Evolutionary conservation across 2,329 filamentous ascomycete species (phyloP).

Genomic region (Boeremia exigua): DNA sequence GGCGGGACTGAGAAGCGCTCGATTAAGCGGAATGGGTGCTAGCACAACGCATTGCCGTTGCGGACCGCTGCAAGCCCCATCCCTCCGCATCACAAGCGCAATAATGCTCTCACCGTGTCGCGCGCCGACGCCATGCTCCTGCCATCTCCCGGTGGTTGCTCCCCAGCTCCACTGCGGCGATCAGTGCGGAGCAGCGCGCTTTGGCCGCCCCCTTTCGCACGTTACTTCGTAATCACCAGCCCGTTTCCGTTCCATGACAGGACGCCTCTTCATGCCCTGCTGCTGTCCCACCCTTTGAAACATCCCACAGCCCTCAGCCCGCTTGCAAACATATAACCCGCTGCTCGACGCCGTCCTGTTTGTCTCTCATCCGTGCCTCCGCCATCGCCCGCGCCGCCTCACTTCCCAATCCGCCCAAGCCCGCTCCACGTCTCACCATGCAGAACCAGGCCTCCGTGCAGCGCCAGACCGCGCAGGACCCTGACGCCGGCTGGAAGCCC

Average conservation of each 20-base stretch:
- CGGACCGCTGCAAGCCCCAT: too few species aligned
- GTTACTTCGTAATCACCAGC: constrained; percentile 12
- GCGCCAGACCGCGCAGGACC: constrained; percentile 37
- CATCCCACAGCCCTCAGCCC: constrained; percentile 25
- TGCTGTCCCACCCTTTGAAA: constrained; percentile 32
- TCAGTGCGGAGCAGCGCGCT: too few species aligned
- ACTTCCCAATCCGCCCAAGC: constrained; percentile 12
- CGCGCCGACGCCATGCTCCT: background rate
- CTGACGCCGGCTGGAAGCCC: constrained; percentile 81
- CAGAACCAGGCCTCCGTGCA: constrained; percentile 7
- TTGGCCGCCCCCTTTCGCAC: constrained; percentile 14
- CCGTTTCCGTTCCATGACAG: constrained; percentile 18
- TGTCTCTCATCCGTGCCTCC: background rate
- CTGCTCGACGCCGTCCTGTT: background rate
- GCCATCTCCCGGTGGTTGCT: background rate
- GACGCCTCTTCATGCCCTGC: constrained; percentile 37
- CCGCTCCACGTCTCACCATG: constrained; percentile 32
- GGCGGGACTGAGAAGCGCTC: background rate
- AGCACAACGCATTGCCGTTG: too few species aligned
- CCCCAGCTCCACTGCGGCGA: constrained; percentile 14
- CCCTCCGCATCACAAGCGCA: too few species aligned
- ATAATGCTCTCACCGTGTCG: too few species aligned
- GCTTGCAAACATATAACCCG: constrained; percentile 25
- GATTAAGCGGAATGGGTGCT: too few species aligned
- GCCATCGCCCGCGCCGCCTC: constrained; percentile 4